Conservation (phyloP, 1,139 yeast species). For the Geotrichum bryndzae region DNA sequence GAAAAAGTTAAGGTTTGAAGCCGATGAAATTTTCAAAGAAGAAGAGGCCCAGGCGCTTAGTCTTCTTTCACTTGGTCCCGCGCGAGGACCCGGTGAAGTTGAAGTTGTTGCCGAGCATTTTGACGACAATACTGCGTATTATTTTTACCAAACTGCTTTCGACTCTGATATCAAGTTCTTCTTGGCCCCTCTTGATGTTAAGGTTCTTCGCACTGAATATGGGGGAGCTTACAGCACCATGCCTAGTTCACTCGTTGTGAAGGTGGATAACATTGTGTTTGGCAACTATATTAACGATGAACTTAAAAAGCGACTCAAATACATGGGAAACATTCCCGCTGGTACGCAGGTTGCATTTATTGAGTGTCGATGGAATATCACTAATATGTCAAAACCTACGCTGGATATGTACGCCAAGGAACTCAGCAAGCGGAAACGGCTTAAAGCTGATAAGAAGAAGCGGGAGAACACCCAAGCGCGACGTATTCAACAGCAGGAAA, state of each 20-base stretch:
- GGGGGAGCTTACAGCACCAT: slow-evolving; percentile 51
- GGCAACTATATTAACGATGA: slow-evolving; percentile 52
- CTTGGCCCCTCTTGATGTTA: slow-evolving; percentile 72
- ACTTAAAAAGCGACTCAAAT: slow-evolving; percentile 59
- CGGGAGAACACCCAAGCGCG: slow-evolving; percentile 62
- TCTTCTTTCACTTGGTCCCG: background rate
- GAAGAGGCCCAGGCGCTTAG: slow-evolving; percentile 1
- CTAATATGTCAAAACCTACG: slow-evolving; percentile 2
- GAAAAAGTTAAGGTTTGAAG: background rate
- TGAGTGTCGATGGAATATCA: slow-evolving; percentile 72
- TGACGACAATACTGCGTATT: slow-evolving; percentile 42
- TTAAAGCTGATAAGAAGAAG: slow-evolving; percentile 47
- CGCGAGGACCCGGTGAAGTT: background rate
- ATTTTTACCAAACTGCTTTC: slow-evolving; percentile 70
- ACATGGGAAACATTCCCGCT: slow-evolving; percentile 71
- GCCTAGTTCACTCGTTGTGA: slow-evolving; percentile 58
- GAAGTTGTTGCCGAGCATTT: slow-evolving; percentile 1
- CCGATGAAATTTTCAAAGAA: slow-evolving; percentile 4
- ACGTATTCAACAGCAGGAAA: slow-evolving; percentile 58
- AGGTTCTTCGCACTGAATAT: slow-evolving; percentile 59
- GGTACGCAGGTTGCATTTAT: slow-evolving; percentile 81
- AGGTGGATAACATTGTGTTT: slow-evolving; percentile 63
- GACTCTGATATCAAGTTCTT: slow-evolving; percentile 60
- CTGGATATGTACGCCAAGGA: slow-evolving; percentile 46
- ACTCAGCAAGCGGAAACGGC: slow-evolving; percentile 53